Evolutionary conservation across 2,329 filamentous ascomycete genomes (phyloP).

Genomic region (Albophoma yamanashiensis): DNA sequence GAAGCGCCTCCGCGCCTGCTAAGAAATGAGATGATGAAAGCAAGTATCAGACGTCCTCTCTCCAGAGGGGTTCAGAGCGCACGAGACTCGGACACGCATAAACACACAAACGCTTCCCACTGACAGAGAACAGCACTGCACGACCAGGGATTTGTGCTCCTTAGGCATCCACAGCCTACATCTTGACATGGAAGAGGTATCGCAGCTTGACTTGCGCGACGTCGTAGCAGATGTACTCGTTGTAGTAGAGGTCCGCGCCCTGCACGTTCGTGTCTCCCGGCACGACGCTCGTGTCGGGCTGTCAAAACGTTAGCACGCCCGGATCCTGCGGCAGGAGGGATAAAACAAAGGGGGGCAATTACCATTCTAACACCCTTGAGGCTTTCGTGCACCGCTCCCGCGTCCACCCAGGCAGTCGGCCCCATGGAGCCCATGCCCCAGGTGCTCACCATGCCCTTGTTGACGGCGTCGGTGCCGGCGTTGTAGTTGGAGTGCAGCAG

Average conservation of each 20-base stretch:
- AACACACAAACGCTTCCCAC: background rate
- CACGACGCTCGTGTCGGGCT: constrained; percentile 37
- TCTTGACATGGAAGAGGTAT: constrained; percentile 52
- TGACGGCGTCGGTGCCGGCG: constrained; percentile 53
- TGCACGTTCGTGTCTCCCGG: constrained; percentile 37
- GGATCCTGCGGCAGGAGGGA: constrained; percentile 1
- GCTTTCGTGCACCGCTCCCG: constrained; percentile 49
- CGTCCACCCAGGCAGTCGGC: constrained; percentile 68
- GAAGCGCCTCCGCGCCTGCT: background rate
- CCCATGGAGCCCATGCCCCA: constrained; percentile 57
- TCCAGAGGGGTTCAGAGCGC: background rate
- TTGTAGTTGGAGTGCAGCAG: constrained; percentile 45
- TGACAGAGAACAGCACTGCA: background rate
- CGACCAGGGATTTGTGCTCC: background rate
- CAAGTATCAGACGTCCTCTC: background rate
- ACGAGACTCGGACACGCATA: background rate
- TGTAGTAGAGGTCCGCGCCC: constrained; percentile 47
- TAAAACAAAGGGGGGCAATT: constrained; percentile 16
- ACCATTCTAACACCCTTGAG: constrained; percentile 63
- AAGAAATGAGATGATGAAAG: background rate
- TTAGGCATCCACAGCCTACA: background rate
- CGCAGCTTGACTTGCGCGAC: constrained; percentile 58
- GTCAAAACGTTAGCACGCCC: constrained; percentile 2
- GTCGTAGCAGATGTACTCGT: constrained; percentile 66
- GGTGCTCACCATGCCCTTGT: constrained; percentile 52